Conservation (phyloP, 148 eudicot genomes). For the Camellia lanceoleosa region DNA sequence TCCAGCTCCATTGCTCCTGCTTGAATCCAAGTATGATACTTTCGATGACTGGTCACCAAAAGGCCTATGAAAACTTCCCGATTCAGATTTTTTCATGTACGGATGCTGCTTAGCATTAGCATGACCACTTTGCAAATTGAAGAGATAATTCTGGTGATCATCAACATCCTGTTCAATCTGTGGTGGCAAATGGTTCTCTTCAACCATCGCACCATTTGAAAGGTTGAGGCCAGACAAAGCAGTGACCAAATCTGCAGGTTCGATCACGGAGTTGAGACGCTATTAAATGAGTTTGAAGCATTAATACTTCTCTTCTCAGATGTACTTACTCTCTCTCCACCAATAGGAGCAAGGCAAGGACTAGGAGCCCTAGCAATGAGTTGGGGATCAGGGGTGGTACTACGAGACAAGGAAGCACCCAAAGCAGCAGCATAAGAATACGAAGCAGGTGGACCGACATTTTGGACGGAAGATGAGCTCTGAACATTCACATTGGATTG, state of each 20-base stretch:
- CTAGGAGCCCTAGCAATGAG: conserved; percentile 82
- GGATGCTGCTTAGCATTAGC: conserved; percentile 50
- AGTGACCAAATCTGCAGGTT: conserved; percentile 56
- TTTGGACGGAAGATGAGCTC: conserved; percentile 45
- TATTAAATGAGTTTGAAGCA: conserved; percentile 58
- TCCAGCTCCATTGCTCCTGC: conserved; percentile 37
- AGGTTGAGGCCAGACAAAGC: conserved; percentile 85
- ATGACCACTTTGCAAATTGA: conserved; percentile 48
- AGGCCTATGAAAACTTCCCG: conserved; percentile 45
- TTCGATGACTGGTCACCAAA: conserved; percentile 34
- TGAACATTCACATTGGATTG: conserved; percentile 32
- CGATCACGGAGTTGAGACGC: conserved; percentile 42
- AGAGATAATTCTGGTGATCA: conserved; percentile 49
- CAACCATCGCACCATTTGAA: conserved; percentile 53
- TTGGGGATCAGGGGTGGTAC: conserved; percentile 94
- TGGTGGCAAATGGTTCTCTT: conserved; percentile 42
- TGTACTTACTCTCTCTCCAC: conserved; percentile 60
- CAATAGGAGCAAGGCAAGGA: conserved; percentile 91
- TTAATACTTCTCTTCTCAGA: conserved; percentile 53
- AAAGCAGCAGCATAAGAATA: conserved; percentile 89
- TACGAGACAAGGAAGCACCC: conserved; percentile 83
- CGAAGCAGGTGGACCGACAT: conserved; percentile 47
- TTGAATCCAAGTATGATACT: conserved; percentile 21
- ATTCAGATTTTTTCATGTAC: conserved; percentile 48
- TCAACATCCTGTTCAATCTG: conserved; percentile 45